Conservation (phyloP, 306 rosid species). For the Datisca glomerata region DNA sequence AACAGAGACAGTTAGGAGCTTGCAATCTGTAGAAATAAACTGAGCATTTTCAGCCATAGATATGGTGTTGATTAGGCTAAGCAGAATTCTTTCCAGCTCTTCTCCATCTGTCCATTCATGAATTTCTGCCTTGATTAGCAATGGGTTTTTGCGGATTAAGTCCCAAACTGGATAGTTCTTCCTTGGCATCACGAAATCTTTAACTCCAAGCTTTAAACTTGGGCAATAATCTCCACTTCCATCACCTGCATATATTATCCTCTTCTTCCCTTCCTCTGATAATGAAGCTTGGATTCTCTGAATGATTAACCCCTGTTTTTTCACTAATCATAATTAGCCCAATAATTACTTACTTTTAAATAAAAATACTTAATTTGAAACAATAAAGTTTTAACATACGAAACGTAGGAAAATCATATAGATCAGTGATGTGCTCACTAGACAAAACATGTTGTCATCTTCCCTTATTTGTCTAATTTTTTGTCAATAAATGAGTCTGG, state of each 20-base stretch:
- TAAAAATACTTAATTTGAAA: too few species aligned
- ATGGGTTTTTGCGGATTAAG: slow-evolving; percentile 32
- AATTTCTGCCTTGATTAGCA: slow-evolving; percentile 37
- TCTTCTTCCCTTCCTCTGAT: slow-evolving; percentile 17
- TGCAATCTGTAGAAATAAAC: not conserved
- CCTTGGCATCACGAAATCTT: slow-evolving; percentile 49
- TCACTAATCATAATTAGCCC: too few species aligned
- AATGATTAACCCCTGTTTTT: slow-evolving; percentile 29
- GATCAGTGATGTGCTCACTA: too few species aligned
- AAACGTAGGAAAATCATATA: too few species aligned
- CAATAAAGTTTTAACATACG: too few species aligned
- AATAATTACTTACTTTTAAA: too few species aligned
- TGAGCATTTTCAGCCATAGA: slow-evolving; percentile 13
- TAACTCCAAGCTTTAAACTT: slow-evolving; percentile 34
- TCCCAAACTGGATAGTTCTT: slow-evolving; percentile 47
- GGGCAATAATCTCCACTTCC: slow-evolving; percentile 60
- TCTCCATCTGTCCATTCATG: slow-evolving; percentile 43
- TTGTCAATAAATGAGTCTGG: too few species aligned
- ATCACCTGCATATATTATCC: slow-evolving; percentile 49
- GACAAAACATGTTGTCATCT: too few species aligned
- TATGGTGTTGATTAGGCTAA: slow-evolving; percentile 20
- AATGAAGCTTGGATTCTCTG: slow-evolving; percentile 31
- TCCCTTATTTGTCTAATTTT: too few species aligned
- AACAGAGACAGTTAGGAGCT: too few species aligned
- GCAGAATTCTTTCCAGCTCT: slow-evolving; percentile 21